phyloP scores from a whole-genome alignment of 2,329 filamentous ascomycete genomes.

The Trichoderma koningiopsis region DNA sequence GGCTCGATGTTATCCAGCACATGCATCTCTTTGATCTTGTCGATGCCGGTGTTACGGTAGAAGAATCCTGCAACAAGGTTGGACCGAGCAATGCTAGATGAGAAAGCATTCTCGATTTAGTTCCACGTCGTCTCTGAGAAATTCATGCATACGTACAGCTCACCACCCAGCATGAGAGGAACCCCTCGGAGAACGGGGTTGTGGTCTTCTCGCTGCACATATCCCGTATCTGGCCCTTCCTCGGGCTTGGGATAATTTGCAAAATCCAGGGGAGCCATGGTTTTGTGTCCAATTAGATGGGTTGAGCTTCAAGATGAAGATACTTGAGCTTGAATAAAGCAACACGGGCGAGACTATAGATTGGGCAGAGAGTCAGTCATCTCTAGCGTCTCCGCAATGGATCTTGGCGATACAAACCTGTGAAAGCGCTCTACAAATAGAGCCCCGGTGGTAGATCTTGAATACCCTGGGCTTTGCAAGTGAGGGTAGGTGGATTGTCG shows the following conservation, averaged over 20 bases:
- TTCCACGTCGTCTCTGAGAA: neutral
- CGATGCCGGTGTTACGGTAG: slow-evolving; percentile 69
- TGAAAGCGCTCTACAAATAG: neutral
- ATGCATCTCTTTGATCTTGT: slow-evolving; percentile 49
- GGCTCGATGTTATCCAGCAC: slow-evolving; percentile 49
- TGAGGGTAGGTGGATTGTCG: neutral
- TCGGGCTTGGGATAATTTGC: slow-evolving; percentile 46
- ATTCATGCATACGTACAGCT: slow-evolving; percentile 55
- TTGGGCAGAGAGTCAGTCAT: neutral
- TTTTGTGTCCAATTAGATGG: neutral
- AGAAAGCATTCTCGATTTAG: neutral
- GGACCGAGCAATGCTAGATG: slow-evolving; percentile 59
- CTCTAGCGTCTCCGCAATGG: neutral
- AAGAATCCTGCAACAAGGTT: slow-evolving; percentile 63
- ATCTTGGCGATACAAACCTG: neutral
- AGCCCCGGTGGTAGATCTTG: neutral
- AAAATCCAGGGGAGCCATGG: slow-evolving; percentile 41
- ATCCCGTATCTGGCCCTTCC: slow-evolving; percentile 42
- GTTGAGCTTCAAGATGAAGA: neutral
- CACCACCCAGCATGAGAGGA: slow-evolving; percentile 62
- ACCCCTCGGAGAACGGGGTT: slow-evolving; percentile 73
- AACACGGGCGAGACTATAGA: neutral
- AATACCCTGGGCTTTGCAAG: neutral
- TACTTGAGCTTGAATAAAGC: neutral
- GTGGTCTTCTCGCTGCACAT: slow-evolving; percentile 47